These are phyloP conservation scores for Groenewaldozyma tartarivorans DNA, from an alignment of 805 yeast genomes.

Conservation along the genomic window DNA sequence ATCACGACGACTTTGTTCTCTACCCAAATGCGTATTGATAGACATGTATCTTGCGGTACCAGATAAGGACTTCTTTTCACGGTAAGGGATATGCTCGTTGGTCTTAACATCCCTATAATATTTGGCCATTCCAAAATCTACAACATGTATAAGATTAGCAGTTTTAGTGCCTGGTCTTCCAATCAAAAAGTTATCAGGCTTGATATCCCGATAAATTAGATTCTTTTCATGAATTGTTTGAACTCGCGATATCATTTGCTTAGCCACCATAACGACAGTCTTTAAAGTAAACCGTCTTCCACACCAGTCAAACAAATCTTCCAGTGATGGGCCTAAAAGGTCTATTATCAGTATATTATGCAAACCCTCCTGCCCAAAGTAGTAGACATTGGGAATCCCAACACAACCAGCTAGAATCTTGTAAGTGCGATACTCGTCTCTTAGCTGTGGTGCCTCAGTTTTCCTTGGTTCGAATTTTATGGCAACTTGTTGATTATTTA, in stretches of 20 bases:
- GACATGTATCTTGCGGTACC: constrained; percentile 99
- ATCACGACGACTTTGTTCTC: constrained; percentile 94
- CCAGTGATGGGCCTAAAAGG: constrained; percentile 88
- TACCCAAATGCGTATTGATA: constrained; percentile 92
- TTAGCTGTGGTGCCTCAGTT: constrained; percentile 92
- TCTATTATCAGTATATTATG: constrained; percentile 94
- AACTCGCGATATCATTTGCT: constrained; percentile 85
- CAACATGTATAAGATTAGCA: constrained; percentile 78
- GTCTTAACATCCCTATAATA: constrained; percentile 95
- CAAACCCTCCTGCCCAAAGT: constrained; percentile 96
- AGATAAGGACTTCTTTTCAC: constrained; percentile 90
- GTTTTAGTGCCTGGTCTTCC: constrained; percentile 81
- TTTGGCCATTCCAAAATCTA: constrained; percentile 98
- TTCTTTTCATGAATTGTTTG: constrained; percentile 83
- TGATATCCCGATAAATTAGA: constrained; percentile 90
- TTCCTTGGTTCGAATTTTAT: constrained; percentile 93
- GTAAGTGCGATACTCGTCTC: constrained; percentile 96
- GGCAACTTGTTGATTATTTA: constrained; percentile 89
- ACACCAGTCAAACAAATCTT: constrained; percentile 97
- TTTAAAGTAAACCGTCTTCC: constrained; percentile 80
- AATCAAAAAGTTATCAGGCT: constrained; percentile 92
- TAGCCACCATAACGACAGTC: constrained; percentile 88
- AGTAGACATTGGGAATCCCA: constrained; percentile 95
- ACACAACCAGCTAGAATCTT: constrained; percentile 69
- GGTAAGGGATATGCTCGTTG: constrained; percentile 89